Evolutionary conservation across 495 filamentous ascomycete genomes (phyloP).

Genomic region (Penicillium paradoxum): DNA sequence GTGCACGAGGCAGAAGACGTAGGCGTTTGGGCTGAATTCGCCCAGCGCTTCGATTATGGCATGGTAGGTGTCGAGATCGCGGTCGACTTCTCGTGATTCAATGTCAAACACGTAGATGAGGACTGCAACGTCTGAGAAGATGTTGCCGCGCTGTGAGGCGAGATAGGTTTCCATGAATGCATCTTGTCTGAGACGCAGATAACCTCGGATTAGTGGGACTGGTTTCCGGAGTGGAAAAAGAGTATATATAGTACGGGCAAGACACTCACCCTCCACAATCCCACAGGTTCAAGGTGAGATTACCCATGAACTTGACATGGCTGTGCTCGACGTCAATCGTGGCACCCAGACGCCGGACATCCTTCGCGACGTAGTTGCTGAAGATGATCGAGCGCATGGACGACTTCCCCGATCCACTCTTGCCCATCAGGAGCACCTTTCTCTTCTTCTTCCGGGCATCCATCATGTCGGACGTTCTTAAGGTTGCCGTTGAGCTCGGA

Average conservation of each 20-base stretch:
- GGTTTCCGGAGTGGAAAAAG: not conserved
- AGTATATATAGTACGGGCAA: not conserved
- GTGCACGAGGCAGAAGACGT: constrained; percentile 90
- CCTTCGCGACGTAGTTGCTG: constrained; percentile 94
- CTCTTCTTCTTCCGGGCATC: constrained; percentile 51
- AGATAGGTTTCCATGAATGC: constrained; percentile 99
- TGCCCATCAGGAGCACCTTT: constrained; percentile 68
- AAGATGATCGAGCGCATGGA: constrained; percentile 99
- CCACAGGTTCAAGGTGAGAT: constrained; percentile 95
- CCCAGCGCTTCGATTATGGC: constrained; percentile 77
- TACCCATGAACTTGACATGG: constrained; percentile 96
- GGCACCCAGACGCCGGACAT: constrained; percentile 89
- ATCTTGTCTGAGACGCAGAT: constrained; percentile 67
- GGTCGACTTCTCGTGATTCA: constrained; percentile 86
- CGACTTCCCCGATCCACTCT: constrained; percentile 98
- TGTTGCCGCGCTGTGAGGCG: constrained; percentile 84
- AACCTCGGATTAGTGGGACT: not conserved
- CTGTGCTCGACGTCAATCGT: constrained; percentile 98
- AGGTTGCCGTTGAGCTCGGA: constrained; percentile 15
- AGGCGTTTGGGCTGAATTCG: constrained; percentile 77
- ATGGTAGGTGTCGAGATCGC: constrained; percentile 84
- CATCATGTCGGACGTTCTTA: constrained; percentile 25
- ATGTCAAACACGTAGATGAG: constrained; percentile 99
- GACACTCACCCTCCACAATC: constrained; percentile 79
- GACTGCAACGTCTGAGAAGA: constrained; percentile 94